phyloP scores from a whole-genome alignment of 139 green algal genomes.

The Volvox africanus region DNA sequence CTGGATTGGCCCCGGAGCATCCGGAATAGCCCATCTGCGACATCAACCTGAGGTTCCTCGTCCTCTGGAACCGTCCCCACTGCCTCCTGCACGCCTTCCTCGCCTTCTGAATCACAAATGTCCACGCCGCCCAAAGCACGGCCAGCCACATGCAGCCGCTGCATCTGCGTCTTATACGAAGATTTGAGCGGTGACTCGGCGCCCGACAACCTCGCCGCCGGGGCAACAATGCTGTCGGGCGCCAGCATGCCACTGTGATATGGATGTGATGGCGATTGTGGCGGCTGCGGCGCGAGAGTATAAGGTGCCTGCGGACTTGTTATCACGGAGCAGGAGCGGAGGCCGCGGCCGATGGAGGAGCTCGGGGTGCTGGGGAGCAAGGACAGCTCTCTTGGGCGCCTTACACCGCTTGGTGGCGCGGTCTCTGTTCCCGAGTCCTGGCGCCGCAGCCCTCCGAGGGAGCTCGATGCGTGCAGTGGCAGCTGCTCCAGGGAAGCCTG shows the following conservation, averaged over 20 bases:
- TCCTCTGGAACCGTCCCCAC: not conserved
- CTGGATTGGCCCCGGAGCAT: not conserved
- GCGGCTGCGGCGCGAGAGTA: not conserved
- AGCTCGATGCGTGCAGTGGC: not conserved
- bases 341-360: not conserved
- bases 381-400: not conserved
- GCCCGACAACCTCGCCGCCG: not conserved
- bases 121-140: not conserved
- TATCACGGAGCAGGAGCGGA: not conserved
- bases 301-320: too few species aligned
- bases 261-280: not conserved
- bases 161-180: slow-evolving; percentile 11
- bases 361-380: not conserved
- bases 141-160: not conserved
- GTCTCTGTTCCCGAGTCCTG: not conserved
- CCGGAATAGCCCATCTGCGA: not conserved
- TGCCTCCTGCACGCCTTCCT: not conserved
- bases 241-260: not conserved
- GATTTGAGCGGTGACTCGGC: not conserved
- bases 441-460: not conserved
- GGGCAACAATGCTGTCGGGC: not conserved
- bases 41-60: not conserved
- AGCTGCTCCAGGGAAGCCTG: not conserved
- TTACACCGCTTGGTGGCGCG: not conserved
- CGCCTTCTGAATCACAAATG: not conserved